Evolutionary conservation across 176 grass and related monocot species (phyloP).

Genomic region (Triticum urartu): DNA sequence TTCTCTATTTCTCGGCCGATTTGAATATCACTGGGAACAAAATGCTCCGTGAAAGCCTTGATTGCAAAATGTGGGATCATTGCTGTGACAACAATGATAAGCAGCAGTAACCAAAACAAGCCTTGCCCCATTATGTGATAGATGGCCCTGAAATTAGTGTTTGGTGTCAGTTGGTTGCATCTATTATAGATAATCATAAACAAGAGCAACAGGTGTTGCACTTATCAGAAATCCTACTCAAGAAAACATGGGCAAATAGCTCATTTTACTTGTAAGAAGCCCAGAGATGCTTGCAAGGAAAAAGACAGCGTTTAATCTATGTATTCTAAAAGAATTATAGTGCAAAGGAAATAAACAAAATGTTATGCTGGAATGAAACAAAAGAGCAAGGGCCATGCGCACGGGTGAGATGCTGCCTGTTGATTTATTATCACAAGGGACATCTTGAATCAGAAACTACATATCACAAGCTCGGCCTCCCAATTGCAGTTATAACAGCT

Average conservation of each 20-base stretch:
- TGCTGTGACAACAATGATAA: slow-evolving; percentile 54
- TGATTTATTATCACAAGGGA: background rate
- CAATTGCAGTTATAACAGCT: background rate
- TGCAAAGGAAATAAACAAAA: background rate
- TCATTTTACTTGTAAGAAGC: slow-evolving; percentile 12
- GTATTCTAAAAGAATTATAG: background rate
- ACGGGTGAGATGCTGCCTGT: background rate
- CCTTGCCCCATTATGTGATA: slow-evolving; percentile 68
- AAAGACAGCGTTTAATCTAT: background rate
- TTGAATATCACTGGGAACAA: slow-evolving; percentile 69
- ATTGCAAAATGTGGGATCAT: slow-evolving; percentile 67
- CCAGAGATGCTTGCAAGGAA: background rate
- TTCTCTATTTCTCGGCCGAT: slow-evolving; percentile 79
- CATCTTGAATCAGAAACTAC: background rate
- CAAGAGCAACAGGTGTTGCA: background rate
- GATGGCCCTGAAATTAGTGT: slow-evolving; percentile 56
- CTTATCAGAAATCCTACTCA: background rate
- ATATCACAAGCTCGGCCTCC: background rate
- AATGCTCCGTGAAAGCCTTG: slow-evolving; percentile 60
- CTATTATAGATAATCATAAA: background rate
- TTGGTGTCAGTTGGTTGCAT: slow-evolving; percentile 12
- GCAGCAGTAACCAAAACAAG: slow-evolving; percentile 68
- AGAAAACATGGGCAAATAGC: background rate
- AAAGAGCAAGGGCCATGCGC: background rate
- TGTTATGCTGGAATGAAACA: background rate